Percentiles rank a stretch among this genome's conserved stretches.
These are phyloP conservation scores for Aspergillus pseudonomiae DNA, from an alignment of 2,329 filamentous ascomycete species.

Conservation along the genomic window DNA sequence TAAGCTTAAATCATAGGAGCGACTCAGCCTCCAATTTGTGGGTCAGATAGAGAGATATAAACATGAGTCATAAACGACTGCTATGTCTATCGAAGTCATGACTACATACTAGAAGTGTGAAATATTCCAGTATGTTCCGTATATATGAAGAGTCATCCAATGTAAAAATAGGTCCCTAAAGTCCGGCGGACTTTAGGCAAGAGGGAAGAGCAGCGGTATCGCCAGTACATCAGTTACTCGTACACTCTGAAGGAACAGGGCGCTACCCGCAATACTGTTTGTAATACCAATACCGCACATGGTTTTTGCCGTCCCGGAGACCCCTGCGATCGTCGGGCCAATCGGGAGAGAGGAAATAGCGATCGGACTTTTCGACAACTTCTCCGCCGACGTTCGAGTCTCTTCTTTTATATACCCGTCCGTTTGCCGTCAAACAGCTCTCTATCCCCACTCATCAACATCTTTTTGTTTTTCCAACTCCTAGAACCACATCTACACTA, in stretches of 20 bases:
- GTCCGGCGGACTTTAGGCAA: background rate
- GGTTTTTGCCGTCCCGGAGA: background rate
- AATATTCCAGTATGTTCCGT: background rate
- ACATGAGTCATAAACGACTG: background rate
- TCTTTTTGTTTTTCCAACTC: conserved; percentile 24
- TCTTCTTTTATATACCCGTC: conserved; percentile 1
- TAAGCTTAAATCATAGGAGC: background rate
- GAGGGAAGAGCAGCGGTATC: background rate
- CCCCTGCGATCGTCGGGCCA: background rate
- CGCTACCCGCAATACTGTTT: background rate
- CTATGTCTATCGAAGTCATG: background rate
- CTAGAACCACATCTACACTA: conserved; percentile 25
- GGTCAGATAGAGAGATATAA: background rate
- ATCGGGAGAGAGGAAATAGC: background rate
- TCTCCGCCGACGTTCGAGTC: background rate
- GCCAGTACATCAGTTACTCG: background rate
- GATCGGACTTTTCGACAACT: conserved; percentile 2
- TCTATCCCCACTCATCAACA: conserved; percentile 22
- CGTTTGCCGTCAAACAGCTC: background rate
- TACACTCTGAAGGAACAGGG: background rate
- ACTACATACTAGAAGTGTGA: background rate
- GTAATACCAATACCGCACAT: background rate
- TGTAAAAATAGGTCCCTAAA: background rate
- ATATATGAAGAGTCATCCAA: background rate
- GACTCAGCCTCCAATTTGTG: background rate